These are phyloP conservation scores for Anthracocystis panici-leucophaei DNA, from an alignment of 1,284 basidiomycete genomes.

Conservation along the genomic window DNA sequence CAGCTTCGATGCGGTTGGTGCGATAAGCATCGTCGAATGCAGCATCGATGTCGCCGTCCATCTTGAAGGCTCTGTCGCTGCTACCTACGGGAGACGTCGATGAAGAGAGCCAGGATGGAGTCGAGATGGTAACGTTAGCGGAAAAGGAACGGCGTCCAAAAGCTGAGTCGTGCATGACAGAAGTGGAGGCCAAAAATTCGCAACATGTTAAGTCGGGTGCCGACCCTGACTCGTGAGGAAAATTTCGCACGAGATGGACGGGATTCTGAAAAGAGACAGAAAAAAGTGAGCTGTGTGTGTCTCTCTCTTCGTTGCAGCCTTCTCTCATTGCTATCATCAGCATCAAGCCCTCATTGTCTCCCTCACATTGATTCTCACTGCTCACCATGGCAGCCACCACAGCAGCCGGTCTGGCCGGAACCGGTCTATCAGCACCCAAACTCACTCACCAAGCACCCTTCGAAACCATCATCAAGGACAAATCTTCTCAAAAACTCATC, in stretches of 20 bases:
- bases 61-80: not conserved
- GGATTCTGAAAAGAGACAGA: not conserved
- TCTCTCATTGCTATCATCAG: constrained; percentile 1
- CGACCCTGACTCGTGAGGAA: not conserved
- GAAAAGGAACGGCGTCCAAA: not conserved
- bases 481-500: constrained; percentile 49
- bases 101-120: not conserved
- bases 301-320: not conserved
- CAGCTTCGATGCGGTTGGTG: constrained; percentile 38
- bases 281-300: constrained; percentile 13
- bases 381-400: constrained; percentile 4
- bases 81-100: not conserved
- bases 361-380: not conserved
- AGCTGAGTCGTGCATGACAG: constrained; percentile 31
- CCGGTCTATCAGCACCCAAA: constrained; percentile 6
- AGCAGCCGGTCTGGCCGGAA: not conserved
- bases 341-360: not conserved
- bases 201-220: not conserved
- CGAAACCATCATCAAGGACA: constrained; percentile 52
- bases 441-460: constrained; percentile 36
- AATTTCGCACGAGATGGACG: constrained; percentile 23
- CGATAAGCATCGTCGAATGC: constrained; percentile 58
- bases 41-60: constrained; percentile 34
- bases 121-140: not conserved
- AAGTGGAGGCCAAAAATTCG: constrained; percentile 22